Base-by-base conservation (phyloP, 352 stramenopile species). In the Pelagophyceae sp. region DNA sequence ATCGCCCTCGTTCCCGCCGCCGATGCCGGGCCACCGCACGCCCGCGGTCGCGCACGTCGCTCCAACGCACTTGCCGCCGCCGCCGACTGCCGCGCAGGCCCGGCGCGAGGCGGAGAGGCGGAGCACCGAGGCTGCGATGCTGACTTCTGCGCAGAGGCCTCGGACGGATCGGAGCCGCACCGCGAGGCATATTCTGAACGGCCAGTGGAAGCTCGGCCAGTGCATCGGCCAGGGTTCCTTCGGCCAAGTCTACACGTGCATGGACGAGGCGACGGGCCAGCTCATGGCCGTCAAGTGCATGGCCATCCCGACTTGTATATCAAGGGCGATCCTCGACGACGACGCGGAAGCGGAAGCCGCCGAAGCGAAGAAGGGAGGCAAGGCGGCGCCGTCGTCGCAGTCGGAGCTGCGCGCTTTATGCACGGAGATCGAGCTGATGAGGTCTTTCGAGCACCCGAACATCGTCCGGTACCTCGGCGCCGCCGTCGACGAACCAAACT, bases 201-300 rank as follows among this genome's bases (percentile, higher is more conserved):
- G 86, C 70, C 90, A 94, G 76, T 98, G 94, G 94, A 96, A 93
- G 76, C 83, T 94, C 38, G 95, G 95, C 1, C 87, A 96, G 65
- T 85, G 96, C 63, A 96, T 98, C 76, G 95, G 95, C 19, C 86
- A 90, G 80, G 95, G 95, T 54, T 97, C 92, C 0, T 98, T 98
- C 83, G 95, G 95, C 72, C 89, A 90, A 72, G 94, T 98, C n/a
- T 94, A 96, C 80, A 92, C 94, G 80, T 93, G 92, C 5, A 88
- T 98, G 76, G 98, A 98, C 80, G 89, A 89, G 33, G 79, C 88
- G 31, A 97, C 90, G 60, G 95, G 95, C 20, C 89, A 91, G 50
- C 82, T 96, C 20, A 95, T 96, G 77, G 91, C 90, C 3, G 82
- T 95, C 11, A 96, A 96, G 72, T 80, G 80, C 38, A n/a, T 87